Evolutionary conservation across 2,329 filamentous ascomycete genomes (phyloP), one percentile per base, ranked within the genome.

Genomic region (Fusarium sambucinum): DNA sequence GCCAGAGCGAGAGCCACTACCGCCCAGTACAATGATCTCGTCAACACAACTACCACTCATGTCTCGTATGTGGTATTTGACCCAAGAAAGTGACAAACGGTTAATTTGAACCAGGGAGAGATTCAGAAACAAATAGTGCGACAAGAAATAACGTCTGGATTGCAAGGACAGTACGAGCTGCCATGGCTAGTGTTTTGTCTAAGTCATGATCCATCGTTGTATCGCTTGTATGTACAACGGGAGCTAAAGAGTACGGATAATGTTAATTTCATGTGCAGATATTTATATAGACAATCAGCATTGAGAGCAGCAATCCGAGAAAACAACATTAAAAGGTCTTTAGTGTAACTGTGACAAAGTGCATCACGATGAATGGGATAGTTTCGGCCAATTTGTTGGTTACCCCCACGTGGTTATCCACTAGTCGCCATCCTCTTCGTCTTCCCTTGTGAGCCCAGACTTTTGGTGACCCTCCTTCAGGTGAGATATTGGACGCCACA

Each of bases 131-230:
- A 1, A 62, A 67, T 14, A 65, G 64, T 3, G 64, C 68, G 4
- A 63, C 69, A 4, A 55, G 38, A 17, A 77, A 72, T 6, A 78
- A 78, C 54, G 72, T 74, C 14, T 72, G 74, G 69, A 76, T 79
- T 54, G 72, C 74, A 33, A 73, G 68, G 38, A 78, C 77, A 11
- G 74, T 78, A 29, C 73, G 74, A 7, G 54, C 73, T 6, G 76
- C 76, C 30, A 76, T 78, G 70, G 62, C 69, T 12, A 67, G 69
- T 7, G 69, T 73, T 2, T 25, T 73, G 5, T 68, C 69, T 6
- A 57, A 61, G 11, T 56, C 69, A 56, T 75, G 57, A 71, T 14
- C 25, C 16, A 11, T 13, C 5, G 25, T 21, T 27, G 23, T 8
- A 19, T 5, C 13, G 21, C 17, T 19, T 45, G n/a, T 30, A 30